A percentile compares a stretch with the other conserved stretches of the same genome.
Evolutionary conservation across 1,284 basidiomycete genomes (phyloP).

Genomic region (Moesziomyces sp.): DNA sequence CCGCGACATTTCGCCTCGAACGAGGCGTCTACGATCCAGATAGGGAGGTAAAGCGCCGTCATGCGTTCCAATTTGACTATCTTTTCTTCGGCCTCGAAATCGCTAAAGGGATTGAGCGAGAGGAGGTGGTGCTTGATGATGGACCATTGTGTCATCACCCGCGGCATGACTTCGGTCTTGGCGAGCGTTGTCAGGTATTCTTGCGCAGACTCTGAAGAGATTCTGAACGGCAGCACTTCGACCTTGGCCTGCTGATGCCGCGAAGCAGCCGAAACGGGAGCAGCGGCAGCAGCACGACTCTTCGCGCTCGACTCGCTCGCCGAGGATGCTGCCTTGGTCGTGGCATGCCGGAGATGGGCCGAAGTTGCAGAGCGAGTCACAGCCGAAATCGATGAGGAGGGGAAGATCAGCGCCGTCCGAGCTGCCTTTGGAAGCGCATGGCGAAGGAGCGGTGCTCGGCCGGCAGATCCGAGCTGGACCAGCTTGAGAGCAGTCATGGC

Average conservation of each 20-base stretch:
- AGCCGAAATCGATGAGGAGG: neutral
- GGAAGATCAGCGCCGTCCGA: neutral
- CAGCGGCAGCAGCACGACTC: neutral
- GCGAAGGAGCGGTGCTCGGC: too few relatives aligned
- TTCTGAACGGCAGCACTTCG: conserved; percentile 36
- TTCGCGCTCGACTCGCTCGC: conserved; percentile 8
- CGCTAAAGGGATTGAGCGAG: conserved; percentile 14
- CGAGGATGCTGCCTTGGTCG: neutral
- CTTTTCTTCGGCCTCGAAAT: conserved; percentile 8
- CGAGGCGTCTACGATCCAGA: conserved; percentile 42
- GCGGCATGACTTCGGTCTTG: conserved; percentile 22
- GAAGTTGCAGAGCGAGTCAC: too few relatives aligned
- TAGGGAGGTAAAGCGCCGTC: conserved; percentile 43
- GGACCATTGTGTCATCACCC: conserved; percentile 22
- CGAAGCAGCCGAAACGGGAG: conserved; percentile 9
- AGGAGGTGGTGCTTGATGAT: conserved; percentile 24
- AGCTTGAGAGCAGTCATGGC: neutral
- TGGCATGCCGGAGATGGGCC: neutral
- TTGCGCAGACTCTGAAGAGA: conserved; percentile 25
- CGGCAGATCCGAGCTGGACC: neutral
- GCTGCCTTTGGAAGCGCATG: neutral
- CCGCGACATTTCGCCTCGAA: conserved; percentile 47
- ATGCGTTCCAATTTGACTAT: conserved; percentile 34
- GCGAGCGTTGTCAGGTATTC: conserved; percentile 27
- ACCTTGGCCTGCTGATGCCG: conserved; percentile 40